Percentiles rank a stretch among this genome's conserved stretches.
phyloP scores from a whole-genome alignment of 257 asterid genomes.

The Solanum sejunctum region DNA sequence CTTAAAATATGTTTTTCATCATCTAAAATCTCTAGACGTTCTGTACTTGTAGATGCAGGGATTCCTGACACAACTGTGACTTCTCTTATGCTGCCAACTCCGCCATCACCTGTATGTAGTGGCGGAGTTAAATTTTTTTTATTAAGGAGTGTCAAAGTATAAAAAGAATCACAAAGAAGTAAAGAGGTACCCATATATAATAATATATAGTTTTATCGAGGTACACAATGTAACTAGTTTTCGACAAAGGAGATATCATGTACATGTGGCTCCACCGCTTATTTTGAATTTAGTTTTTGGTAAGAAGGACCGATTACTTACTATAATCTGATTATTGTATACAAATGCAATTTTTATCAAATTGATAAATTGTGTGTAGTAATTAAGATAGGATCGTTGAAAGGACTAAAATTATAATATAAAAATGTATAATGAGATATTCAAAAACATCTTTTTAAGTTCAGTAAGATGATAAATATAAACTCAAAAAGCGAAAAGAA shows the following conservation, averaged over 20 bases:
- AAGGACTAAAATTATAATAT: neutral
- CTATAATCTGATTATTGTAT: neutral
- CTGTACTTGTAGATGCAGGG: slow-evolving; percentile 89
- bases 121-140: neutral
- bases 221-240: neutral
- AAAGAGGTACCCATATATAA: neutral
- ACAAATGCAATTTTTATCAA: neutral
- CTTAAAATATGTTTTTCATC: slow-evolving; percentile 55
- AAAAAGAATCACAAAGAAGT: neutral
- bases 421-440: neutral
- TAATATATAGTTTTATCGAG: too few relatives aligned
- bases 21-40: slow-evolving; percentile 75
- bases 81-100: slow-evolving; percentile 78
- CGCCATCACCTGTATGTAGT: slow-evolving; percentile 35
- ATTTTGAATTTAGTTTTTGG: neutral
- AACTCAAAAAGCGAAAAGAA: neutral
- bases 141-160: neutral
- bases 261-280: neutral
- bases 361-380: neutral
- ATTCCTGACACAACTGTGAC: slow-evolving; percentile 81
- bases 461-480: too few relatives aligned
- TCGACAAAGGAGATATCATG: neutral
- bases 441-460: neutral
- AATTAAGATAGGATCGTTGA: too few relatives aligned
- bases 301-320: neutral